A percentile compares a stretch with the other conserved stretches of the same genome.
Evolutionary conservation across 2,329 filamentous ascomycete genomes (phyloP).

Genomic region (Ceratocystis albifundus): DNA sequence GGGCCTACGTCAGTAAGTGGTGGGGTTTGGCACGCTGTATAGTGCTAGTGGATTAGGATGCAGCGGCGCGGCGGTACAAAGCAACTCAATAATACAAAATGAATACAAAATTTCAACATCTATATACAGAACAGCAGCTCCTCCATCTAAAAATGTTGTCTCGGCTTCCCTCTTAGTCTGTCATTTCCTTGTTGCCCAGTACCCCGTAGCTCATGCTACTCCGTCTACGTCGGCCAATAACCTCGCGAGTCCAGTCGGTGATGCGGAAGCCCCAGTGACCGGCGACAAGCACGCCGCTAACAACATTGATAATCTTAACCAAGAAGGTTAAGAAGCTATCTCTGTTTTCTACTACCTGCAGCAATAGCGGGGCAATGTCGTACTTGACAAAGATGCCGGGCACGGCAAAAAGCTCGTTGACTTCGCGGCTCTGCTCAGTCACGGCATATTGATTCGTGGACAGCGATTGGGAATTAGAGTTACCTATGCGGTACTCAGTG

Average conservation of each 20-base stretch:
- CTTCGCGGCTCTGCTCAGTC: constrained; percentile 66
- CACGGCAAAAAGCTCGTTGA: constrained; percentile 54
- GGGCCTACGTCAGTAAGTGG: too few relatives aligned
- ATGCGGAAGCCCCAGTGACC: constrained; percentile 89
- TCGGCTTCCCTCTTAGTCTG: not conserved
- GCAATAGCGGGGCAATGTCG: constrained; percentile 89
- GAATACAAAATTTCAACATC: not conserved
- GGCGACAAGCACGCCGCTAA: constrained; percentile 81
- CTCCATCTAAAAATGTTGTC: not conserved
- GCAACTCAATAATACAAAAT: not conserved
- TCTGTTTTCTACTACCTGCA: constrained; percentile 73
- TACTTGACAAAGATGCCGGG: constrained; percentile 98
- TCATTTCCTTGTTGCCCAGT: constrained; percentile 37
- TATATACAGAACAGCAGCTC: constrained; percentile 1
- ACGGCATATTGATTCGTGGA: constrained; percentile 97
- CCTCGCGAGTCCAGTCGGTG: constrained; percentile 57
- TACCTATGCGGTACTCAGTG: constrained; percentile 69
- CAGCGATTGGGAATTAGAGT: constrained; percentile 33
- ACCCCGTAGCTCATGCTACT: constrained; percentile 37
- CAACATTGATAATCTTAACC: constrained; percentile 77
- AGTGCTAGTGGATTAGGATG: not conserved
- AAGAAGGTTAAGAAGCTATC: constrained; percentile 62
- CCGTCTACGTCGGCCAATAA: constrained; percentile 40
- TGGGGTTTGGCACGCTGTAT: too few relatives aligned
- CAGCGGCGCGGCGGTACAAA: not conserved